Evolutionary conservation across 768 basidiomycete species (phyloP).

Genomic region (Amyloporia xantha): DNA sequence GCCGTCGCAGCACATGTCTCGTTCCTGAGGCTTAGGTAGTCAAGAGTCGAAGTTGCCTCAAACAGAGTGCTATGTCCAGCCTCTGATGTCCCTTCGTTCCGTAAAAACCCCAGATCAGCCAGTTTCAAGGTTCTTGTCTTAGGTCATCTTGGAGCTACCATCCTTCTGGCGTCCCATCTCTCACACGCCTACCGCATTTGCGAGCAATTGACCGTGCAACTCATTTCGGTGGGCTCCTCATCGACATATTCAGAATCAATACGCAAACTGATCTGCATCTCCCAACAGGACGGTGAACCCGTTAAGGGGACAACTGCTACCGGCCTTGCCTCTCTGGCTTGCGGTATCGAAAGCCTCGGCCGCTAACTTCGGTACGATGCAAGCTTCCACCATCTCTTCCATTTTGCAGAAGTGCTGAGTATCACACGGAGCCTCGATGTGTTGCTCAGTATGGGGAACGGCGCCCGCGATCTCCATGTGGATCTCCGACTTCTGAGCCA

Average conservation of each 20-base stretch:
- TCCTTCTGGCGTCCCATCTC: not conserved
- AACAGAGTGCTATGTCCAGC: not conserved
- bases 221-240: too few relatives aligned
- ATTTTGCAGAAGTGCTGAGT: not conserved
- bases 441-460: not conserved
- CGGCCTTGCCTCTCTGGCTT: not conserved
- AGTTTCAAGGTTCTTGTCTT: not conserved
- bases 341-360: not conserved
- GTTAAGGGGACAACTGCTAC: not conserved
- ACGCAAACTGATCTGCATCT: not conserved
- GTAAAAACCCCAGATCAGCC: not conserved
- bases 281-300: not conserved
- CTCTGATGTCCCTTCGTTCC: not conserved
- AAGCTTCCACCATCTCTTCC: not conserved
- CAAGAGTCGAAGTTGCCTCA: not conserved
- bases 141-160: not conserved
- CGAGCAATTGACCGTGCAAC: too few relatives aligned
- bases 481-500: not conserved
- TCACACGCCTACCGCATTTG: not conserved
- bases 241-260: too few relatives aligned
- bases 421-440: not conserved
- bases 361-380: not conserved
- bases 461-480: not conserved
- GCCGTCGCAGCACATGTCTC: not conserved
- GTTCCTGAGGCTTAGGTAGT: not conserved